A percentile compares a stretch with the other conserved stretches of the same genome.
Conservation (phyloP, 768 basidiomycete species). For the Boletus subparvulus region DNA sequence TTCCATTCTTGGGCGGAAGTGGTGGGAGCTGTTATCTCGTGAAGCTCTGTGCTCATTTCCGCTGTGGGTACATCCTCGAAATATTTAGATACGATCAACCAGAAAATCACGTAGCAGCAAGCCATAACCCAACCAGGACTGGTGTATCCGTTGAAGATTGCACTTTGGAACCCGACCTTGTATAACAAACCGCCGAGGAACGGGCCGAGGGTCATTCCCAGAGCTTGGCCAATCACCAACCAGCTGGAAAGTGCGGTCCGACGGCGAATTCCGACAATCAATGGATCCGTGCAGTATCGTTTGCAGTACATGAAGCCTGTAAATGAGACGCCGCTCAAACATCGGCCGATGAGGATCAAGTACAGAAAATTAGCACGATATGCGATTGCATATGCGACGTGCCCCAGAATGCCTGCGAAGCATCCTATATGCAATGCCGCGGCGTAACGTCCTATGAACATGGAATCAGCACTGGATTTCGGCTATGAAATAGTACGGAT, state of each 20-base stretch:
- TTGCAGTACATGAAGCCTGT: constrained; percentile 68
- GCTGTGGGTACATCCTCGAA: constrained; percentile 41
- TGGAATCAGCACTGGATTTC: neutral
- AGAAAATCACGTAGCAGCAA: constrained; percentile 51
- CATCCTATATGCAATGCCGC: constrained; percentile 57
- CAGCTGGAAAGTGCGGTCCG: constrained; percentile 62
- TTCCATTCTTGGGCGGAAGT: constrained; percentile 3
- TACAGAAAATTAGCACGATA: constrained; percentile 61
- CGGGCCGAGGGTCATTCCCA: constrained; percentile 62
- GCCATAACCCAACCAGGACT: constrained; percentile 68
- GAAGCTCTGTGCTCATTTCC: constrained; percentile 12
- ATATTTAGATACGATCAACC: constrained; percentile 37
- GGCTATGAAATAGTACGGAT: neutral
- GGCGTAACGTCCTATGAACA: constrained; percentile 50
- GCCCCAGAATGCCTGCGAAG: constrained; percentile 50
- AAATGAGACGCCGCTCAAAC: constrained; percentile 59
- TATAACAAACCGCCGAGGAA: constrained; percentile 64
- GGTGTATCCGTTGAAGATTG: constrained; percentile 64
- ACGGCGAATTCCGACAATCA: constrained; percentile 61
- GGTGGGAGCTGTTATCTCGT: neutral
- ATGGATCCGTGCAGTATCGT: constrained; percentile 65
- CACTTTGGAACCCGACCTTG: constrained; percentile 55
- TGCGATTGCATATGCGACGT: constrained; percentile 60
- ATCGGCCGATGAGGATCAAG: constrained; percentile 69
- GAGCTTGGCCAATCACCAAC: constrained; percentile 61